Conservation (phyloP, 2,329 filamentous ascomycete species). For the Cladorrhinum sp. region DNA sequence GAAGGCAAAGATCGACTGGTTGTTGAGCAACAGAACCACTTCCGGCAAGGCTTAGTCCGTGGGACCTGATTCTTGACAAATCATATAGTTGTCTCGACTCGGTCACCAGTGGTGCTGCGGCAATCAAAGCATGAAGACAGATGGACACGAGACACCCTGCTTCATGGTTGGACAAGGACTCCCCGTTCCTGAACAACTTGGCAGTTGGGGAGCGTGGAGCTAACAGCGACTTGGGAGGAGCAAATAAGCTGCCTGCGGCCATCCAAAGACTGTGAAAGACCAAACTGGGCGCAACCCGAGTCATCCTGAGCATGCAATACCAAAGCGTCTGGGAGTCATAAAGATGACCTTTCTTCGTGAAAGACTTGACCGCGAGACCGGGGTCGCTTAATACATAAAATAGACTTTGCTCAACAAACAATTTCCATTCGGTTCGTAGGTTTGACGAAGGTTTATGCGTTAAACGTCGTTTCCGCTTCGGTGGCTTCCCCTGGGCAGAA, state of each 20-base stretch:
- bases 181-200: constrained; percentile 36
- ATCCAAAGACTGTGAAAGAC: constrained; percentile 66
- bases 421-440: constrained; percentile 51
- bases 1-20: constrained; percentile 49
- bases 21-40: constrained; percentile 46
- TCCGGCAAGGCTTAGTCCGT: constrained; percentile 48
- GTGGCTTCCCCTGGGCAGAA: constrained; percentile 29
- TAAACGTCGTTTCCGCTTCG: constrained; percentile 35
- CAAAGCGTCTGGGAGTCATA: constrained; percentile 61
- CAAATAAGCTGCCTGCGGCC: constrained; percentile 56
- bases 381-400: constrained; percentile 63
- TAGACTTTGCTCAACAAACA: constrained; percentile 62
- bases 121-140: constrained; percentile 61
- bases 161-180: constrained; percentile 45
- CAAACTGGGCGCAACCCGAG: constrained; percentile 53
- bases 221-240: constrained; percentile 48
- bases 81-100: constrained; percentile 52
- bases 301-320: constrained; percentile 62
- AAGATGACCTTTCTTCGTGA: constrained; percentile 50
- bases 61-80: constrained; percentile 59
- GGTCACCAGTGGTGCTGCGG: constrained; percentile 50
- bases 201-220: constrained; percentile 38
- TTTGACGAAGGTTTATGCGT: constrained; percentile 30
- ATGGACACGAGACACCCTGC: constrained; percentile 56
- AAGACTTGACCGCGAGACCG: constrained; percentile 53